phyloP scores from a whole-genome alignment of 805 yeast species.

The Wickerhamiella parazyma region DNA sequence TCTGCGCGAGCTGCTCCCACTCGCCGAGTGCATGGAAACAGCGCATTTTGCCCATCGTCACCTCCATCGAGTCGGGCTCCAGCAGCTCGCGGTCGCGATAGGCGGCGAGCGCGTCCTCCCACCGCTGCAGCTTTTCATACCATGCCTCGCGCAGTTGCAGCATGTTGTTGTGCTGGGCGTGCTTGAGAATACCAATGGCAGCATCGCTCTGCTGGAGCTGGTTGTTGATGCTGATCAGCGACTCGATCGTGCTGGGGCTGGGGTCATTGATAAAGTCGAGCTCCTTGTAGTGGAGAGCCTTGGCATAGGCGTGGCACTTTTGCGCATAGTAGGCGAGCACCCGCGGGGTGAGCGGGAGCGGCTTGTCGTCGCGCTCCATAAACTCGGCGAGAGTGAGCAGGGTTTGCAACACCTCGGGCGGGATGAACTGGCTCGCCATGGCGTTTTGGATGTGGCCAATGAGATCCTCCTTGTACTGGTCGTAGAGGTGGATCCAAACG shows the following conservation, averaged over 20 bases:
- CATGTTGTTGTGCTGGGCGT: slow-evolving; percentile 71
- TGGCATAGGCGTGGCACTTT: slow-evolving; percentile 93
- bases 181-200: slow-evolving; percentile 89
- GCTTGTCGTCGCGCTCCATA: slow-evolving; percentile 94
- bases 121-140: slow-evolving; percentile 91
- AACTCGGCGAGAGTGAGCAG: slow-evolving; percentile 83
- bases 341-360: slow-evolving; percentile 80
- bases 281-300: slow-evolving; percentile 91
- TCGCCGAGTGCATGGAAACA: slow-evolving; percentile 97
- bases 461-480: slow-evolving; percentile 79
- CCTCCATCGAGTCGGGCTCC: slow-evolving; percentile 55
- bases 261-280: slow-evolving; percentile 90
- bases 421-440: slow-evolving; percentile 75
- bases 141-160: slow-evolving; percentile 90
- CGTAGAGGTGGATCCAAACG: slow-evolving; percentile 86
- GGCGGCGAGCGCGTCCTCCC: slow-evolving; percentile 95
- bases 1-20: slow-evolving; percentile 82
- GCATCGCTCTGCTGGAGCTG: slow-evolving; percentile 95
- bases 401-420: slow-evolving; percentile 91
- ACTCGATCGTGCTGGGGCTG: slow-evolving; percentile 78
- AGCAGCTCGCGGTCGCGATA: slow-evolving; percentile 59
- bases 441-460: slow-evolving; percentile 79
- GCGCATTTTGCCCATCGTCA: slow-evolving; percentile 95
- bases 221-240: slow-evolving; percentile 82
- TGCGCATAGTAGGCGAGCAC: slow-evolving; percentile 88